Evolutionary conservation across 2,329 filamentous ascomycete genomes (phyloP), one percentile per base, ranked within the genome.

Genomic region (Didymella lethalis): DNA sequence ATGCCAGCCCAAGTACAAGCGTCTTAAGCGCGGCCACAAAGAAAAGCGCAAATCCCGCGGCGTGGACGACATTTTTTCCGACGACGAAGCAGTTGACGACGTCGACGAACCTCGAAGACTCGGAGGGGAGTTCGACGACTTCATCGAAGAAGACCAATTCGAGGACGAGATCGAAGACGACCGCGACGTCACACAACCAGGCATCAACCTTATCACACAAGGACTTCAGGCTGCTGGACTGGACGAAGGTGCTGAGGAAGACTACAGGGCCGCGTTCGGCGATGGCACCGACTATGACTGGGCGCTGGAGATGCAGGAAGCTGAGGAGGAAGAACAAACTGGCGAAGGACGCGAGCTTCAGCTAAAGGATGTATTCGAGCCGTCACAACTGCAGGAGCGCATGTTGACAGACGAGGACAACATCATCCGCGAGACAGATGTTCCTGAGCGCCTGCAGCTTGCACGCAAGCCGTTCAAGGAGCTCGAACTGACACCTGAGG

Each of bases 321-420:
- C 93, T 48, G 90, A 93, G 65, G 85, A 88, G 57, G 91, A 96
- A 65, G 88, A 91, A 47, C 88, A 90, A 57, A 84, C 90, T 65
- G 86, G 88, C 59, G 90, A 92, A 62, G 91, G 96, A 65, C 91
- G 93, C 70, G 89, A 89, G 44, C 87, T 98, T 41, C 92, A 97
- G 77, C 86, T 99, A 63, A 97, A 98, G 80, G 94, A 99, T 75
- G 94, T 99, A 49, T 99, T 99, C 71, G 95, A 99, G 78, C 95
- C 95, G 0, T 96, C 93, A 2, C 93, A 99, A 76, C 85, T 99
- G 38, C 89, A 90, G 56, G 95, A 99, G 79, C 94, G 92, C 79
- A 90, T 98, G 76, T 86, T 99, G 68, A 99, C 95, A 8, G 95
- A 98, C 57, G 93, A 93, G 64, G 95, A 99, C 76, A 96, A 98